Conservation (phyloP, 805 yeast species). For the Pichia occidentalis region DNA sequence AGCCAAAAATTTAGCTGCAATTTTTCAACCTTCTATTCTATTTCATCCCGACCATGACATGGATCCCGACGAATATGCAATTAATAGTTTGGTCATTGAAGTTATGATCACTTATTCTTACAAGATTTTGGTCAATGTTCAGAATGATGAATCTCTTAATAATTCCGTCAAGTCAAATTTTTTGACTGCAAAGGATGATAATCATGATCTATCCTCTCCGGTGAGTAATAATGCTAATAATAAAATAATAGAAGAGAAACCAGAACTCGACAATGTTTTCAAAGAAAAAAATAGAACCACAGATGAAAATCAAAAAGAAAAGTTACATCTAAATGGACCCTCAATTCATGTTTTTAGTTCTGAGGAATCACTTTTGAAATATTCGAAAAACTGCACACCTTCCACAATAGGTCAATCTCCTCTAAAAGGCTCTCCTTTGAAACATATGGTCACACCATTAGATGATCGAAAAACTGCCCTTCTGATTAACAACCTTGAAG, state of each 20-base stretch:
- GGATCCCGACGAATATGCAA: conserved; percentile 85
- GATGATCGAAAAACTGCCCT: not conserved
- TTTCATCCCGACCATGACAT: conserved; percentile 91
- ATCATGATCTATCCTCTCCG: no score
- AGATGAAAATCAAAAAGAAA: no score
- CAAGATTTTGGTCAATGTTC: conserved; percentile 55
- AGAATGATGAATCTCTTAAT: conserved; percentile 16
- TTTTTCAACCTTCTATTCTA: conserved; percentile 93
- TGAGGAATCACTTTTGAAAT: no score
- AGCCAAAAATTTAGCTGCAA: conserved; percentile 86
- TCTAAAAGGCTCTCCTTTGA: conserved; percentile 6
- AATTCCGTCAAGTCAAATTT: not conserved
- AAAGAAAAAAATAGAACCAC: no score
- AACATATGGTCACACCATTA: conserved; percentile 2
- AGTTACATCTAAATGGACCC: no score
- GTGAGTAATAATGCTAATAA: no score
- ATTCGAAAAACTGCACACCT: not conserved
- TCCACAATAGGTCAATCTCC: no score
- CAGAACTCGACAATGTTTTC: no score
- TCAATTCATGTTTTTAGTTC: no score
- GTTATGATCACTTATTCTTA: conserved; percentile 83
- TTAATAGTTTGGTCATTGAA: conserved; percentile 80
- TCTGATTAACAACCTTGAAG: not conserved
- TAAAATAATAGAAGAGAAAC: no score
- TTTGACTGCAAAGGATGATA: no score